Conservation (phyloP, 179 eudicot genomes). For the Patellifolia procumbens region DNA sequence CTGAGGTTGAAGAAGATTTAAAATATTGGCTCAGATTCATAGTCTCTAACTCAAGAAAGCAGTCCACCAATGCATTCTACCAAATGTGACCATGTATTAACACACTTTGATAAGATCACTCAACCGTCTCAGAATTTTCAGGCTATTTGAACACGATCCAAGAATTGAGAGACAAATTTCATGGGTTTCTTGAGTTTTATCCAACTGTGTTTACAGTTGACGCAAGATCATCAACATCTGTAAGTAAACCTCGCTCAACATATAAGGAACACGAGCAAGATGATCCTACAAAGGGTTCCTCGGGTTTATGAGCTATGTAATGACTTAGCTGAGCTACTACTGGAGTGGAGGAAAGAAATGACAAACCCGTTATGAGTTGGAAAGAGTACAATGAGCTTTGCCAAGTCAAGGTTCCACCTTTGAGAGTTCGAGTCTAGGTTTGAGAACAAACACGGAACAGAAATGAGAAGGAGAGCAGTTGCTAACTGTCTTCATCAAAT, state of each 20-base stretch:
- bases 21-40: slow-evolving; percentile 92
- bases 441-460: slow-evolving; percentile 60
- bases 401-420: slow-evolving; percentile 69
- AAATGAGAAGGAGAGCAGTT: slow-evolving; percentile 72
- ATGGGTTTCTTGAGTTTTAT: slow-evolving; percentile 66
- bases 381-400: slow-evolving; percentile 74
- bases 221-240: slow-evolving; percentile 85
- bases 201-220: slow-evolving; percentile 91
- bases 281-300: slow-evolving; percentile 73
- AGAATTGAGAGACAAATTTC: slow-evolving; percentile 63
- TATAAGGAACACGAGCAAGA: slow-evolving; percentile 60
- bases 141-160: slow-evolving; percentile 51
- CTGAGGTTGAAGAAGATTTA: slow-evolving; percentile 82
- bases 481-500: slow-evolving; percentile 78
- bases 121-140: slow-evolving; percentile 58
- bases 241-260: slow-evolving; percentile 77
- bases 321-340: slow-evolving; percentile 58
- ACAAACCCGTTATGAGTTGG: slow-evolving; percentile 81
- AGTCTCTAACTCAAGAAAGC: slow-evolving; percentile 86
- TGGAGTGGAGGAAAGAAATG: slow-evolving; percentile 80
- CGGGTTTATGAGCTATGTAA: slow-evolving; percentile 81
- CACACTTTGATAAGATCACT: slow-evolving; percentile 73
- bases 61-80: slow-evolving; percentile 76
- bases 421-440: slow-evolving; percentile 66
- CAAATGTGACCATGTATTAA: slow-evolving; percentile 80